Evolutionary conservation across 257 asterid genomes (phyloP), one percentile per base, ranked within the genome.

Genomic region (Nemophila menziesii): DNA sequence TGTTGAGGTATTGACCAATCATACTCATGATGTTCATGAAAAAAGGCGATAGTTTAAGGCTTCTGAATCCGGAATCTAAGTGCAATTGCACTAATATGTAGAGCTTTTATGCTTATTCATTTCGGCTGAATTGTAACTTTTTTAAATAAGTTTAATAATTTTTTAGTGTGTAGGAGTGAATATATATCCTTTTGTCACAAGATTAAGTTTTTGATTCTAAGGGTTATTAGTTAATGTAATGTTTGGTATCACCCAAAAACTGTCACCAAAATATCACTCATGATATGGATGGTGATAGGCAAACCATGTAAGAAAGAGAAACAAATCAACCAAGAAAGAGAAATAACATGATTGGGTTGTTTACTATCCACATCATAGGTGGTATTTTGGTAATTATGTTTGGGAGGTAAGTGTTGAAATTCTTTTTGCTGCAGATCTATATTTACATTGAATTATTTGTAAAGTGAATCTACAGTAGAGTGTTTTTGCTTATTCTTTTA

Each of bases 61-160:
- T 92, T 56, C 93, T 82, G 33, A 83, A 75, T 75, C 78, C 64
- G 48, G 97, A 89, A 70, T 89, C 97, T 22, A 89, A 83, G 72
- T 89, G 97, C 65, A 89, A 89, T 45, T 89, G 97, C 79, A 57
- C 64, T 55, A 84, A 83, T 52, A 89, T 89, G 97, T 83, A 65
- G 64, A 54, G 38, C 20, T n/a, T n/a, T n/a, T n/a, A n/a, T n/a
- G n/a, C n/a, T 12, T 20, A 47, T 33, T 19, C 52, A 52, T 27
- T 52, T 60, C 36, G 3, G n/a, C n/a, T n/a, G n/a, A n/a, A n/a
- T n/a, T 29, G 36, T 29, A 3, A 40, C 12, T 33, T 55, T 59
- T 62, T 66, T 66, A 61, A 50, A 45, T 55, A 61, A 57, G 57
- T 54, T 49, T 29, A 16, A 41, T 38, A 48, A 60, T 22, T 50